Evolutionary conservation across 352 stramenopile genomes (phyloP).

Genomic region (Pythium phragmiticola): DNA sequence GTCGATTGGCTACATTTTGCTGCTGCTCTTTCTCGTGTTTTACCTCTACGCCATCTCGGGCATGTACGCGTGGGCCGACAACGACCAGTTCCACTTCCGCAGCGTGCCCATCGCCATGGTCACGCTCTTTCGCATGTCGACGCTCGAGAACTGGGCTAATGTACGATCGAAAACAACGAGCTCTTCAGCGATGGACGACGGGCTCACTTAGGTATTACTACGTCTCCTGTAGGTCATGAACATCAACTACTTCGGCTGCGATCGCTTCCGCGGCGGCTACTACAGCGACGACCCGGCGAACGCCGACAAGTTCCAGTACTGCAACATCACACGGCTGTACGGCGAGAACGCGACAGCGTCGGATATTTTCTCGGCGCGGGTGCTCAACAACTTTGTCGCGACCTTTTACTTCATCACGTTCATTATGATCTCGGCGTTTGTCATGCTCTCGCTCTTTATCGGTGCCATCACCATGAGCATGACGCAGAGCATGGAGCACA

Average conservation of each 20-base stretch:
- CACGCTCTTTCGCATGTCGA: slow-evolving; percentile 83
- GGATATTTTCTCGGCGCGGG: slow-evolving; percentile 32
- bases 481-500: slow-evolving; percentile 87
- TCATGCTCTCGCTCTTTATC: slow-evolving; percentile 91
- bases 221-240: slow-evolving; percentile 57
- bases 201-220: no score
- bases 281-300: slow-evolving; percentile 45
- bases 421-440: slow-evolving; percentile 83
- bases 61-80: slow-evolving; percentile 88
- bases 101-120: slow-evolving; percentile 77
- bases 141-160: slow-evolving; percentile 78
- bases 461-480: slow-evolving; percentile 91
- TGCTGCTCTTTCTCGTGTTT: slow-evolving; percentile 86
- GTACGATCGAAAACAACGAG: slow-evolving; percentile 26
- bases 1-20: slow-evolving; percentile 89
- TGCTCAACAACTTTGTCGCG: slow-evolving; percentile 57
- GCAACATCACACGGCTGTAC: slow-evolving; percentile 60
- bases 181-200: no score
- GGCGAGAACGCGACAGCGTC: slow-evolving; percentile 45
- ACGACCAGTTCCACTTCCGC: slow-evolving; percentile 86
- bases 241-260: slow-evolving; percentile 80
- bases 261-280: slow-evolving; percentile 63
- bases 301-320: slow-evolving; percentile 51
- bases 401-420: slow-evolving; percentile 87
- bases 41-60: slow-evolving; percentile 91